Percentiles rank a stretch among this genome's conserved stretches.
phyloP scores from a whole-genome alignment of 1,139 yeast species.

The Williopsis jadinii region DNA sequence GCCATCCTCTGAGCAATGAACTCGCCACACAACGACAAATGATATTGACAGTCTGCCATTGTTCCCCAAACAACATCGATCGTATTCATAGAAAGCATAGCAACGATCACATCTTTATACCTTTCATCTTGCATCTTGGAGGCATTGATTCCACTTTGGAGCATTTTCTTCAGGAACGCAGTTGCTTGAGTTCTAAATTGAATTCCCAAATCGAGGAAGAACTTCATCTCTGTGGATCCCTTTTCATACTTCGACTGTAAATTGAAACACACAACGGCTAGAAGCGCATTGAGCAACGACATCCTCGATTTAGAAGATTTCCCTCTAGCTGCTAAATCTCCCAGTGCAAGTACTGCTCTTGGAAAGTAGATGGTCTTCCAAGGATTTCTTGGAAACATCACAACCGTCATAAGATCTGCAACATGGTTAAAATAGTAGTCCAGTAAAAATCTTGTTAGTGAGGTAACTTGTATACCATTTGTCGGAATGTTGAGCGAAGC shows the following conservation, averaged over 20 bases:
- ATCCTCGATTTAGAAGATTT: slow-evolving; percentile 70
- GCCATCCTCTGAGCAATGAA: slow-evolving; percentile 66
- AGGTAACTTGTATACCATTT: slow-evolving; percentile 57
- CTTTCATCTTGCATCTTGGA: slow-evolving; percentile 40
- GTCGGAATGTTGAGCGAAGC: slow-evolving; percentile 48
- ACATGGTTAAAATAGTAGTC: slow-evolving; percentile 74
- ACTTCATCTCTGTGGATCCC: slow-evolving; percentile 48
- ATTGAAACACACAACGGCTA: slow-evolving; percentile 81
- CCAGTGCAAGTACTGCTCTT: slow-evolving; percentile 51
- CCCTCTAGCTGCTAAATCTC: slow-evolving; percentile 73
- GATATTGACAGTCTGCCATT: slow-evolving; percentile 77
- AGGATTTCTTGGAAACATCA: slow-evolving; percentile 74
- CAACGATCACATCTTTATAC: slow-evolving; percentile 79
- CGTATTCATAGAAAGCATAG: slow-evolving; percentile 80
- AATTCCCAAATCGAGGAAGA: slow-evolving; percentile 65
- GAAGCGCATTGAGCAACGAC: slow-evolving; percentile 68
- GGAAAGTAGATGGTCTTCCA: slow-evolving; percentile 86
- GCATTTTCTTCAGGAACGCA: slow-evolving; percentile 56
- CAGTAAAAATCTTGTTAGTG: slow-evolving; percentile 60
- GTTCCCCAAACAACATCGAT: slow-evolving; percentile 91
- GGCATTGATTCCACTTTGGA: slow-evolving; percentile 25
- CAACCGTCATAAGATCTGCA: slow-evolving; percentile 84
- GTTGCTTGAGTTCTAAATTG: slow-evolving; percentile 72
- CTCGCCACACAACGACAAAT: slow-evolving; percentile 69
- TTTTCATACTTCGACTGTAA: slow-evolving; percentile 57